A percentile compares a stretch with the other conserved stretches of the same genome.
phyloP scores from a whole-genome alignment of 2,329 filamentous ascomycete species.

The Ascochyta clinopodiicola region DNA sequence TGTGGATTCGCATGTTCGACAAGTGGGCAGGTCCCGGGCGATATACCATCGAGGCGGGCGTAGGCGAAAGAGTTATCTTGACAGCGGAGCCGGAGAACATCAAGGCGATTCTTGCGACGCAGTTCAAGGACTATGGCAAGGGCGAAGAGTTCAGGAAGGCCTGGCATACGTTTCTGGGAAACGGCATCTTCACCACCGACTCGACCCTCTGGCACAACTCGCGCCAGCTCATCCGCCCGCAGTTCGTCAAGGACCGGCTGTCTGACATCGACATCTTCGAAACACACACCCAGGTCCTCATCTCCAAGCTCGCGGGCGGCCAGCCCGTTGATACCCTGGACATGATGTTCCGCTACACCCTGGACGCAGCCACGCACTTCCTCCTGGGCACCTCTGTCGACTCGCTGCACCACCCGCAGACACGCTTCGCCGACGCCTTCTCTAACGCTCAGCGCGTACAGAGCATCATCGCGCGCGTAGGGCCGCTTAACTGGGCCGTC shows the following conservation, averaged over 20 bases:
- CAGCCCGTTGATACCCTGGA: slow-evolving; percentile 73
- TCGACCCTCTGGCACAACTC: slow-evolving; percentile 79
- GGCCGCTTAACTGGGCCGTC: slow-evolving; percentile 68
- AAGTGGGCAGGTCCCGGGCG: slow-evolving; percentile 44
- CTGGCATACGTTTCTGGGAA: slow-evolving; percentile 77
- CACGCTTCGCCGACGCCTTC: slow-evolving; percentile 81
- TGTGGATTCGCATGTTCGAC: slow-evolving; percentile 65
- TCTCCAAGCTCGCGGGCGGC: slow-evolving; percentile 65
- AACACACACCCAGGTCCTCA: slow-evolving; percentile 75
- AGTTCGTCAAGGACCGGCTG: slow-evolving; percentile 85
- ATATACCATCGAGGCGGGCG: slow-evolving; percentile 67
- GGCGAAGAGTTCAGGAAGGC: slow-evolving; percentile 75
- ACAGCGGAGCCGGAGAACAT: slow-evolving; percentile 89
- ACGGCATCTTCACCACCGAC: slow-evolving; percentile 76
- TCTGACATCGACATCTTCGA: slow-evolving; percentile 84
- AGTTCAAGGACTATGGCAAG: slow-evolving; percentile 87
- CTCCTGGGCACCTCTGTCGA: slow-evolving; percentile 78
- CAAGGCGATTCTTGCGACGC: slow-evolving; percentile 86
- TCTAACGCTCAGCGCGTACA: slow-evolving; percentile 79
- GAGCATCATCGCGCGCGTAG: slow-evolving; percentile 68
- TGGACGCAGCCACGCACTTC: slow-evolving; percentile 88
- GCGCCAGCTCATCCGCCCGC: slow-evolving; percentile 81
- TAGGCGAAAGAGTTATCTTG: slow-evolving; percentile 70
- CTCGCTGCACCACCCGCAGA: slow-evolving; percentile 62
- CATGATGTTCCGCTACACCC: slow-evolving; percentile 77